Evolutionary conservation across 129 eudicot species (phyloP), one percentile per base, ranked within the genome.

Genomic region (Ambrosia trifida): DNA sequence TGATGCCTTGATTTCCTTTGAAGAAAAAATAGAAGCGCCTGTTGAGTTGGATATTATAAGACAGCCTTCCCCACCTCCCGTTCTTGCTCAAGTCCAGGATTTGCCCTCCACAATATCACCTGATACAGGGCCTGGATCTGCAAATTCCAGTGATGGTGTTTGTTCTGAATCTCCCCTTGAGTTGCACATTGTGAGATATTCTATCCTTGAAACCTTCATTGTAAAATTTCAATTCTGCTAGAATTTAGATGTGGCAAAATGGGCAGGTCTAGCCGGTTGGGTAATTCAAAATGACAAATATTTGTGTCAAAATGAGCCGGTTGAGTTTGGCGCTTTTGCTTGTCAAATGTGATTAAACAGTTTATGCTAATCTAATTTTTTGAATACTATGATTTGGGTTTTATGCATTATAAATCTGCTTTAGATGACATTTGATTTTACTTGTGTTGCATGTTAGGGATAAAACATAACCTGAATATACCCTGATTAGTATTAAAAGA

Each of bases 11-110:
- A 94, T 94, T 73, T 89, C 94, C 30, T 94, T 94, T 79, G 99
- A 94, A 62, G 60, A 81, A 61, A 77, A 61, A 30, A n/a, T 72
- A 60, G 99, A 94, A 76, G 63, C 74, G 35, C 74, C 85, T 66
- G 66, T 75, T 45, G 83, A 81, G 79, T 43, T 80, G 45, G 89
- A 77, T 49, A 73, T 89, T 64, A 66, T 86, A 24, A 85, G 90
- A 73, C 99, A 94, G 70, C 99, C 97, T 68, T 87, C 89, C 65
- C 99, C 99, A 19, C 97, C 97, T 18, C 88, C 99, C 58, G 86
- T 94, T 63, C 87, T 94, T 64, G 97, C 97, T 57, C 91, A 94
- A 16, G 96, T 94, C 70, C 97, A 87, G 58, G 96, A 94, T 81
- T 72, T 94, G 82, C 36, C 84, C 19, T 89, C 93, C 38, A 41